Evolutionary conservation across 192 early-diverging fungal species (phyloP).

Genomic region (Thamnidium elegans): DNA sequence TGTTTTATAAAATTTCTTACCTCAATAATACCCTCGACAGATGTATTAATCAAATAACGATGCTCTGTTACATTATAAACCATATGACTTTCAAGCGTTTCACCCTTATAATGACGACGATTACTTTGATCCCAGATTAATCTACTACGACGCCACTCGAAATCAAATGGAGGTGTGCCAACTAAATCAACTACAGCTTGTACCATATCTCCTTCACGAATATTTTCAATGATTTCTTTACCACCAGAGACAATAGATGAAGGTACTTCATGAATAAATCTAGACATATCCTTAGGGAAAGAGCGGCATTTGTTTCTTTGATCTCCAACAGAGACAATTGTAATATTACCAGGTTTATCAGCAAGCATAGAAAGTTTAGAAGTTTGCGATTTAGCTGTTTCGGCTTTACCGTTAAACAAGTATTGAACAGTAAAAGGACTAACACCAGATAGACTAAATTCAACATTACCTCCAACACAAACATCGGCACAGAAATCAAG

Average conservation of each 20-base stretch:
- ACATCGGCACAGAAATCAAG: conserved; percentile 24
- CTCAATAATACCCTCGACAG: conserved; percentile 42
- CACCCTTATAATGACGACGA: conserved; percentile 34
- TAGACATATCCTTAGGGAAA: conserved; percentile 36
- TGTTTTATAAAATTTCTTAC: not conserved
- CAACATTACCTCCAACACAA: conserved; percentile 43
- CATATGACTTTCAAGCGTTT: conserved; percentile 36
- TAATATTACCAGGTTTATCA: conserved; percentile 48
- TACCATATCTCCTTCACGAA: conserved; percentile 43
- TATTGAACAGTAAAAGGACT: conserved; percentile 37
- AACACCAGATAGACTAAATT: conserved; percentile 31
- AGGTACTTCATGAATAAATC: conserved; percentile 40
- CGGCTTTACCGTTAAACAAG: conserved; percentile 29
- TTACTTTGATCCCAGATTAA: conserved; percentile 32
- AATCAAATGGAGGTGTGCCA: conserved; percentile 46
- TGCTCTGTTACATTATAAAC: conserved; percentile 34
- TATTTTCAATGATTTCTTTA: conserved; percentile 42
- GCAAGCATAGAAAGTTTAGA: conserved; percentile 33
- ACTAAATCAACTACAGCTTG: conserved; percentile 43
- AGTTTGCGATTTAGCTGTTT: conserved; percentile 23
- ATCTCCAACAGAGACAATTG: conserved; percentile 44
- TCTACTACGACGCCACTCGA: conserved; percentile 43
- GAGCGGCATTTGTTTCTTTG: conserved; percentile 41
- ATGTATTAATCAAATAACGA: conserved; percentile 36
- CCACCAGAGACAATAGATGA: conserved; percentile 39